Evolutionary conservation across 164 flowering plant species (phyloP), one percentile per base, ranked within the genome.

Genomic region (Nymphaea colorata): DNA sequence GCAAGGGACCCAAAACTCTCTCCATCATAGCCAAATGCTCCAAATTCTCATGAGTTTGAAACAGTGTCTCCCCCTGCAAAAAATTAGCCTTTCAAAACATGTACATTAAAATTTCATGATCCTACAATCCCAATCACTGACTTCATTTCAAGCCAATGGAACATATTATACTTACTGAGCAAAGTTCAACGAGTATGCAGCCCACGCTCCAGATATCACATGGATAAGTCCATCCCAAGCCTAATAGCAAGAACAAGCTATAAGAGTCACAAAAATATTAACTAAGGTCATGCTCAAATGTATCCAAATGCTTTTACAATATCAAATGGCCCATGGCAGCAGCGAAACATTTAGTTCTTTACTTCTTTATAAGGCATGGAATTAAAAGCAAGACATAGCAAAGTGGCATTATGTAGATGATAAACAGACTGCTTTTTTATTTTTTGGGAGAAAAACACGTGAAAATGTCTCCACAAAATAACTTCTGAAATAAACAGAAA

Each of bases 171-270:
- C 96, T 70, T 43, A 94, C 98, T 79, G 86, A 71, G 78, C 91
- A 89, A 16, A 94, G 86, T 75, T 94, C 98, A 17, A 87, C 81
- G 14, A 94, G 82, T 66, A 94, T 91, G 77, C 98, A 94, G 65
- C 98, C 98, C 47, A 89, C 75, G 74, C 98, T 89, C 98, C 98
- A 94, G 42, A 94, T 65, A 77, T 94, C 97, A 84, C 98, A 94
- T 43, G 97, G 90, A 73, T 86, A 89, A 64, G 71, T 78, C 98
- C 98, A 94, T 66, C 97, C 97, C 17, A 94, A 74, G 44, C 98
- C 98, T 94, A 84, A 67, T 10, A 8, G 10, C 10, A 55, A 16
- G 59, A 10, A 55, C 16, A 16, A 55, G 10, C 2, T 1, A 55
- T 55, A 10, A 55, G 59, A 55, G 59, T 55, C 16, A 55, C 59